These are phyloP conservation scores for Malassezia cuniculi DNA, from an alignment of 1,284 basidiomycete species.

Conservation along the genomic window DNA sequence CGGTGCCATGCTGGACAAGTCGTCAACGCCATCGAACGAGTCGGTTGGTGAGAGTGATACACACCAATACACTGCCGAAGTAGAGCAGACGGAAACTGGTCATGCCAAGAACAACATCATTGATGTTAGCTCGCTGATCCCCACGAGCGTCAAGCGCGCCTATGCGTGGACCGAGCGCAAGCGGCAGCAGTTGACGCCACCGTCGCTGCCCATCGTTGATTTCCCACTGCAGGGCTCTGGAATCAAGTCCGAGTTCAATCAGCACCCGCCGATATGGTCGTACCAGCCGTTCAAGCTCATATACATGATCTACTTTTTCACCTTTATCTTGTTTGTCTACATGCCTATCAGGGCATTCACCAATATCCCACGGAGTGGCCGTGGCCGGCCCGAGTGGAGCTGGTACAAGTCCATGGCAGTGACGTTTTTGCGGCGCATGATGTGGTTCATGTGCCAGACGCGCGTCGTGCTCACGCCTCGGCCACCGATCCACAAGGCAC, in stretches of 20 bases:
- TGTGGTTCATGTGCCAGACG: constrained; percentile 31
- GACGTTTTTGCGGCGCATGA: constrained; percentile 27
- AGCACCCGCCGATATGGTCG: constrained; percentile 28
- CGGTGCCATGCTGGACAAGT: no score
- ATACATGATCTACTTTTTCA: constrained; percentile 33
- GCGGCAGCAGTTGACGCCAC: no score
- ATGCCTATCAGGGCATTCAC: constrained; percentile 26
- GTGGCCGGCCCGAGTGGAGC: constrained; percentile 26
- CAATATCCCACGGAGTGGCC: constrained; percentile 16
- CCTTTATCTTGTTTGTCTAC: constrained; percentile 25
- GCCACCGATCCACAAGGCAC: constrained; percentile 26
- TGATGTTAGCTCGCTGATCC: no score
- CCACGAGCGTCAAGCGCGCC: no score
- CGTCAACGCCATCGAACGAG: no score
- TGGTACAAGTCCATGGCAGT: constrained; percentile 36
- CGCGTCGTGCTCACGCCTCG: constrained; percentile 24
- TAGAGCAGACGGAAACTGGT: no score
- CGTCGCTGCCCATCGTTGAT: constrained; percentile 16
- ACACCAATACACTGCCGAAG: no score
- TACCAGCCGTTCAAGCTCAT: constrained; percentile 29
- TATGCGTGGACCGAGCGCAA: no score
- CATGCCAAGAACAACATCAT: no score
- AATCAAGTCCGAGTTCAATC: constrained; percentile 26
- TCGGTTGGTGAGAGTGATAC: no score
- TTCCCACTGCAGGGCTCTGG: constrained; percentile 37